Base-by-base conservation (phyloP, 441 rosid species). In the Croton laevigatus region DNA sequence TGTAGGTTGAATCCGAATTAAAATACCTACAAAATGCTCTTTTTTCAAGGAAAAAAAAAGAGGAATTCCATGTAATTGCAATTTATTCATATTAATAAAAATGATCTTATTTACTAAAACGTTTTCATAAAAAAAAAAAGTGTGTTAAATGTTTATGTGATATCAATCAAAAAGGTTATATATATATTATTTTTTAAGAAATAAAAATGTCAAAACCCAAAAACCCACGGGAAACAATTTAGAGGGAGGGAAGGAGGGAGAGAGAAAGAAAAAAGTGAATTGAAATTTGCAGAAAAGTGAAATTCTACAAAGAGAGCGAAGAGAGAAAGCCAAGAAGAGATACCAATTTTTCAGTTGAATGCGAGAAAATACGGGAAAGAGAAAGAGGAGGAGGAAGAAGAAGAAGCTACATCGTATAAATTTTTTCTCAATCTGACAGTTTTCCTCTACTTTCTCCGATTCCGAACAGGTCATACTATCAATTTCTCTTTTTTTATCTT, bases 151-250 rank as follows among this genome's bases (percentile, higher is more conserved):
- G 32, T 27, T 27, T 27, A 27, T 27, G 32, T 27, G 32, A n/a
- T n/a, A n/a, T n/a, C n/a, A 22, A 45, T 9, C 13, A 11, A 1
- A 12, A 46, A 13, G 14, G 13, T 4, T 1, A 46, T 44, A 44
- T 10, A 45, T 9, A 45, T 46, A 46, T 46, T 10, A 27, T 40
- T 40, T 40, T 40, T 53, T 8, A 4, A 42, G 22, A 62, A 64
- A 22, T 6, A 22, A 13, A 61, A 69, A 46, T 38, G 67, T 61
- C 73, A 71, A 68, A 57, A 53, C 61, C 59, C 61, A 71, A 51
- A 70, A 71, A 40, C 67, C 53, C 49, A 71, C 36, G 1, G 11
- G 12, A 51, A 45, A 65, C 22, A 48, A 65, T 23, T 45, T 44
- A 45, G 44, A 55, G 78, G 63, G 60, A 42, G 51, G 17, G 48